Percentiles rank a stretch among this genome's conserved stretches.
Conservation (phyloP, 2,329 filamentous ascomycete species). For the Verticillium dahliae region DNA sequence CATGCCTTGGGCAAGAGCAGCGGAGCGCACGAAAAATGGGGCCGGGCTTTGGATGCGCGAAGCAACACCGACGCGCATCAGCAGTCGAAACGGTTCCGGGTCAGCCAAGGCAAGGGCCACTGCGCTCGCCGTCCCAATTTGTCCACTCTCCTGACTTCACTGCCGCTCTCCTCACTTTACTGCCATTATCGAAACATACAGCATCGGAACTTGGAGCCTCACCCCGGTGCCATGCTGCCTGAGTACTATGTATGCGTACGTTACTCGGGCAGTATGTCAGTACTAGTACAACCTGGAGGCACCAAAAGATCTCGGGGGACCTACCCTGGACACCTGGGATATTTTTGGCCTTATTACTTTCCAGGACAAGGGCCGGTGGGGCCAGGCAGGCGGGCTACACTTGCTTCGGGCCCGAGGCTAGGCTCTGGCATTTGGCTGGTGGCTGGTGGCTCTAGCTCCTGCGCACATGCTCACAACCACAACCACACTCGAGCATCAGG, state of each 20-base stretch:
- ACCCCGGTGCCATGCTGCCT: too few species aligned
- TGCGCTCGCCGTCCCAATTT: too few species aligned
- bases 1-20: not conserved
- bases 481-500: not conserved
- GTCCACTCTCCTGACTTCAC: too few species aligned
- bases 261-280: too few species aligned
- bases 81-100: not conserved
- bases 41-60: not conserved
- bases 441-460: not conserved
- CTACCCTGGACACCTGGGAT: not conserved
- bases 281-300: too few species aligned
- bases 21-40: not conserved
- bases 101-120: too few species aligned
- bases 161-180: too few species aligned
- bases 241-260: too few species aligned
- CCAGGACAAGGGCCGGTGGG: not conserved
- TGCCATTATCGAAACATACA: too few species aligned
- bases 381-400: not conserved
- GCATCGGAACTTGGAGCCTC: too few species aligned
- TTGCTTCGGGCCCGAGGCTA: not conserved
- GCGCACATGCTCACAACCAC: not conserved
- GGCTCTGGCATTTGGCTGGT: not conserved
- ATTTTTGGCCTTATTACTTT: not conserved
- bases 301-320: too few species aligned
- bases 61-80: not conserved